Evolutionary conservation across 2,329 filamentous ascomycete species (phyloP), one percentile per base, ranked within the genome.

Genomic region (Monosporascus cannonballus): DNA sequence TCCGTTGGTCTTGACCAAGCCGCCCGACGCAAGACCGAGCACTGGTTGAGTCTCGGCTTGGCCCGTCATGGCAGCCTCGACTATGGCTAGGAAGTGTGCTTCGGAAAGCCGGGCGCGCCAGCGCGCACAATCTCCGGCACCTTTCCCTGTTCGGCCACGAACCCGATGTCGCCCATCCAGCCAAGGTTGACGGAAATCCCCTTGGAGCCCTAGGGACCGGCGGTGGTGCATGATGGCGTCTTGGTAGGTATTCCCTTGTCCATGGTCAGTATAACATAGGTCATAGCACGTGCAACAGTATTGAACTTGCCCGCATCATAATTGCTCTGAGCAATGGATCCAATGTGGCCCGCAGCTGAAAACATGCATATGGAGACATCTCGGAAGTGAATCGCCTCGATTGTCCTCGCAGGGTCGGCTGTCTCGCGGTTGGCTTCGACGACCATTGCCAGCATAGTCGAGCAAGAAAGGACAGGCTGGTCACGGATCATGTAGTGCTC

Each of bases 251-350:
- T 65, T 65, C 27, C 64, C 54, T 56, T 50, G 30, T 47, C 20
- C 5, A 3, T 9, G 14, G 17, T 56, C 46, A 56, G 42, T 17
- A 8, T 22, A 22, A 9, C 2, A 11, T 3, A 25, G 1, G 5
- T 34, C 4, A n/a, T 9, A 7, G 18, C 6, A 30, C 9, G 9
- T 42, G 8, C 6, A 15, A 34, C 15, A 14, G 24, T 27, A 15
- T 15, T 22, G 14, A 14, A 50, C 49, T 56, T 56, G 54, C 54
- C 64, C 25, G 63, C 56, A 50, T 66, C 65, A 56, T 67, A 66
- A 37, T 65, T 64, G 38, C 60, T 61, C 54, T 67, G 63, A n/a
- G 62, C 64, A 38, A 64, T 62, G 18, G 64, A 66, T 14, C 63
- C 64, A 27, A 67, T 63, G 49, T 64, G 60, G 1, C 64, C 64